These are phyloP conservation scores for Firmiana major DNA, from an alignment of 345 rosid genomes.

Conservation along the genomic window DNA sequence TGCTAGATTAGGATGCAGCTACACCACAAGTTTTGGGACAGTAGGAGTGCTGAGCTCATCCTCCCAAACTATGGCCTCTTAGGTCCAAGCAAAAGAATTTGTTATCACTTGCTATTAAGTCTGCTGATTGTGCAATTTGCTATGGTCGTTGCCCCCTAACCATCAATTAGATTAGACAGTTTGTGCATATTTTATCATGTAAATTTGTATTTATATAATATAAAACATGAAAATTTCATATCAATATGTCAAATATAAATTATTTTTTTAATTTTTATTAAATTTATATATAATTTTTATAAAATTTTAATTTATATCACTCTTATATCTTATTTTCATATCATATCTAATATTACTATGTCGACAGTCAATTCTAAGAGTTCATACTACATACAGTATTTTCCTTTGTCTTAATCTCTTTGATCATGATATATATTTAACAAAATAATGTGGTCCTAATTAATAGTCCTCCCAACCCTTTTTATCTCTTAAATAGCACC, in stretches of 20 bases:
- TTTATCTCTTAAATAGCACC: neutral
- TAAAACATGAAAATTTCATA: too few relatives aligned
- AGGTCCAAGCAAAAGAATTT: neutral
- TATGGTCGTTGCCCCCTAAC: slow-evolving; percentile 7
- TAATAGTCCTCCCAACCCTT: neutral
- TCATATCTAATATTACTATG: too few relatives aligned
- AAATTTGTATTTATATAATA: too few relatives aligned
- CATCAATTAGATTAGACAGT: neutral
- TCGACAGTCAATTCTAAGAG: neutral
- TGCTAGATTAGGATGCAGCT: slow-evolving; percentile 28
- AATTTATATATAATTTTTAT: too few relatives aligned
- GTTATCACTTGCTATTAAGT: neutral
- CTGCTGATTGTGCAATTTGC: neutral
- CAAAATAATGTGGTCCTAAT: slow-evolving; percentile 1
- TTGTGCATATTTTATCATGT: too few relatives aligned
- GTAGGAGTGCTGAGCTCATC: neutral
- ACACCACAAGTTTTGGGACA: slow-evolving; percentile 19
- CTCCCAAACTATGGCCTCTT: neutral
- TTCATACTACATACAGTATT: neutral
- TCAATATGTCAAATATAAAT: too few relatives aligned
- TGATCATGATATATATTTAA: neutral
- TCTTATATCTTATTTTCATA: too few relatives aligned
- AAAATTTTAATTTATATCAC: too few relatives aligned
- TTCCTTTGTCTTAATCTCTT: neutral
- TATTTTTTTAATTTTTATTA: too few relatives aligned